These are phyloP conservation scores for Leccinum proximum DNA, from an alignment of 1,284 basidiomycete species.

Conservation along the genomic window DNA sequence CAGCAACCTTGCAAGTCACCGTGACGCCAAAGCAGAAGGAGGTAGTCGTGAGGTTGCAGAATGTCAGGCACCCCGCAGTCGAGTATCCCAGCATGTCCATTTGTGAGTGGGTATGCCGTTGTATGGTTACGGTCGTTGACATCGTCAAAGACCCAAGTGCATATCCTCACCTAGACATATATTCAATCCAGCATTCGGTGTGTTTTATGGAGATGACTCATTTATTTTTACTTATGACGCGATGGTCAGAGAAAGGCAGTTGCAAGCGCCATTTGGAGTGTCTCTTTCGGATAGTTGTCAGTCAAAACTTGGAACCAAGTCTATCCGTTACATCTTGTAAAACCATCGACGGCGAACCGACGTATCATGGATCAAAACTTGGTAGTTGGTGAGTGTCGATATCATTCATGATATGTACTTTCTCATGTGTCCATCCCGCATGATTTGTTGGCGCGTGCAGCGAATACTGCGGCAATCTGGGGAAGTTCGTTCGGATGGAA, in stretches of 20 bases:
- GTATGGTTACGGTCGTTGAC: conserved; percentile 10
- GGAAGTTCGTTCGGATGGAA: conserved; percentile 23
- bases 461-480: conserved; percentile 9
- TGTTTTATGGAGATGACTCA: conserved; percentile 2
- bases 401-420: neutral
- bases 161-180: conserved; percentile 46
- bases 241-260: conserved; percentile 10
- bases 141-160: conserved; percentile 33
- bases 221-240: conserved; percentile 6
- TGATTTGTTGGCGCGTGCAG: conserved; percentile 2
- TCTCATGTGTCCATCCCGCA: neutral
- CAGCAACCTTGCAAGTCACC: conserved; percentile 13
- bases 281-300: conserved; percentile 23
- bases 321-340: conserved; percentile 19
- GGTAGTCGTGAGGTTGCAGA: conserved; percentile 5
- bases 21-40: neutral
- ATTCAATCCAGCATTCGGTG: conserved; percentile 30
- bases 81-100: conserved; percentile 35
- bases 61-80: conserved; percentile 5
- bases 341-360: neutral
- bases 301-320: conserved; percentile 21
- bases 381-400: conserved; percentile 8
- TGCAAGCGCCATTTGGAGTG: conserved; percentile 11
- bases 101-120: conserved; percentile 26
- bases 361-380: neutral